Evolutionary conservation across 805 yeast genomes (phyloP).

Genomic region (Yamadazyma tumulicola): DNA sequence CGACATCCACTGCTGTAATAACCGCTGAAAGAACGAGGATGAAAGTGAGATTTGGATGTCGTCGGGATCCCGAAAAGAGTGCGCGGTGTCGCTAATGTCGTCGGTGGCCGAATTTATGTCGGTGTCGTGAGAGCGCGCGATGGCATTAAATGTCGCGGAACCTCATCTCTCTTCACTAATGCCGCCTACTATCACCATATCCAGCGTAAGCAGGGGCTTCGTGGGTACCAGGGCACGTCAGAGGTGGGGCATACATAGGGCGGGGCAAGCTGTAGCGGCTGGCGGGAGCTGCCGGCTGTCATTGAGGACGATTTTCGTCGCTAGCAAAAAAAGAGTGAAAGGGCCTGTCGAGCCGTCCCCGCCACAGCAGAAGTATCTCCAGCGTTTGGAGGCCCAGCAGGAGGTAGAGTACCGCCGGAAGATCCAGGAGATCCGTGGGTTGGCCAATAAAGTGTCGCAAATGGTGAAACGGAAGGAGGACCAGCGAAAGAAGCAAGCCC

Average conservation of each 20-base stretch:
- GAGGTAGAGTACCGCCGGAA: conserved; percentile 21
- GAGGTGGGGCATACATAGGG: too few species aligned
- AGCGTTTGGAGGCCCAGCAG: conserved; percentile 10
- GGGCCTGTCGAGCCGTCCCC: not conserved
- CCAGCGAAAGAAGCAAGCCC: conserved; percentile 16
- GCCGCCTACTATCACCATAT: too few species aligned
- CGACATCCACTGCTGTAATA: conserved; percentile 1
- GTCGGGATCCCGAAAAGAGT: conserved; percentile 1
- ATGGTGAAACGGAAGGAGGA: conserved; percentile 18
- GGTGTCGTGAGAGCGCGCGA: too few species aligned
- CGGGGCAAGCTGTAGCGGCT: too few species aligned
- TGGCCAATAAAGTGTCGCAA: conserved; percentile 28
- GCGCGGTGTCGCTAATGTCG: too few species aligned
- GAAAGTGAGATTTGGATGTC: not conserved
- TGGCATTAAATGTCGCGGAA: too few species aligned
- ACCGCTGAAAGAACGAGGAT: too few species aligned
- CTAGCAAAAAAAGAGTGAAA: conserved; percentile 2
- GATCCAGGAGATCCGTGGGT: conserved; percentile 23
- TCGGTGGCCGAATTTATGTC: too few species aligned
- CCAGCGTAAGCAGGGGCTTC: too few species aligned
- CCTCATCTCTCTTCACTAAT: too few species aligned
- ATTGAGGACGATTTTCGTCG: conserved; percentile 7
- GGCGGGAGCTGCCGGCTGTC: too few species aligned
- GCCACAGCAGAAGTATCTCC: not conserved
- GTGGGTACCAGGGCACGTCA: too few species aligned